These are phyloP conservation scores for Pilaira anomala DNA, from an alignment of 192 early-diverging fungal genomes.

Conservation along the genomic window DNA sequence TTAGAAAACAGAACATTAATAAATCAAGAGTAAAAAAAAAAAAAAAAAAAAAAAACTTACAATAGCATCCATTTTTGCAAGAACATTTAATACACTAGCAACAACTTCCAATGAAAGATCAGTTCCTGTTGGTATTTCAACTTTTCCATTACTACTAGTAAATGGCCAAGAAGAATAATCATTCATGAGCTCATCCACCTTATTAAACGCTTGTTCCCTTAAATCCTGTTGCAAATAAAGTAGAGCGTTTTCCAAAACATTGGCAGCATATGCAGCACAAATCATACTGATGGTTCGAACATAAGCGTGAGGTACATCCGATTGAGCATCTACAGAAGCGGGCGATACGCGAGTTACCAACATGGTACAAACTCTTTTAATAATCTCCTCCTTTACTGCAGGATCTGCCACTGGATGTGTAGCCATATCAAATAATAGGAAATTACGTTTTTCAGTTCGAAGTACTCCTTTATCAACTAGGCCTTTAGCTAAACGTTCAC, in stretches of 20 bases:
- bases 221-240: constrained; percentile 78
- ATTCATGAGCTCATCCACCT: constrained; percentile 88
- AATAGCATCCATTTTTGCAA: constrained; percentile 88
- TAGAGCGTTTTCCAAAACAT: constrained; percentile 96
- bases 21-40: neutral
- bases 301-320: constrained; percentile 51
- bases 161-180: constrained; percentile 79
- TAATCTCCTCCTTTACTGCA: constrained; percentile 82
- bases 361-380: constrained; percentile 76
- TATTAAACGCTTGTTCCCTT: constrained; percentile 81
- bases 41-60: constrained; percentile 43
- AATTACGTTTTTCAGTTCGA: constrained; percentile 93
- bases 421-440: constrained; percentile 96
- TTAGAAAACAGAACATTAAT: neutral
- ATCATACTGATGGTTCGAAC: constrained; percentile 85
- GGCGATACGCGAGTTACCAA: constrained; percentile 68
- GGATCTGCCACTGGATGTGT: constrained; percentile 93
- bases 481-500: constrained; percentile 94
- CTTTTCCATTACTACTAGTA: constrained; percentile 48
- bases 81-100: constrained; percentile 79
- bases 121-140: constrained; percentile 53
- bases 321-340: constrained; percentile 51
- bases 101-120: constrained; percentile 66
- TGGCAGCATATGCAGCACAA: constrained; percentile 93
- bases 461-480: constrained; percentile 98